Evolutionary conservation across 768 basidiomycete species (phyloP).

Genomic region (Gloeophyllum trabeum): DNA sequence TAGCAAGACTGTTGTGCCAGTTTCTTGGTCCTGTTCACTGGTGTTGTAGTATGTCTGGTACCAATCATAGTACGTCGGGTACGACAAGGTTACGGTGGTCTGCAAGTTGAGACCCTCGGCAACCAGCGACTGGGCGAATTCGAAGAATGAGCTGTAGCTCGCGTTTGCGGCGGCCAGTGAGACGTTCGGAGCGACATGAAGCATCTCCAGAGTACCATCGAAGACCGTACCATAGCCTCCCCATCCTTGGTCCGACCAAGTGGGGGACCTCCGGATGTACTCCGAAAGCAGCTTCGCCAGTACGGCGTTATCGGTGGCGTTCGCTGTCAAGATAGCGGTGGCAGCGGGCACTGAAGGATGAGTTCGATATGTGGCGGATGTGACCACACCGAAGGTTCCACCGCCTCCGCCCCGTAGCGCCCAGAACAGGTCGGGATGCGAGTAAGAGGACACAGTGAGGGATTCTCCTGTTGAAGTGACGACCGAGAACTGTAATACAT

Average conservation of each 20-base stretch:
- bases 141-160: slow-evolving; percentile 22
- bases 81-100: background rate
- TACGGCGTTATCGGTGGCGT: slow-evolving; percentile 18
- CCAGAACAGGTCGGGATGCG: slow-evolving; percentile 34
- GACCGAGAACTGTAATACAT: slow-evolving; percentile 30
- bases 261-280: slow-evolving; percentile 21
- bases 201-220: slow-evolving; percentile 11
- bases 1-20: no score
- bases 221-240: slow-evolving; percentile 23
- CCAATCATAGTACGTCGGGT: background rate
- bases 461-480: slow-evolving; percentile 30
- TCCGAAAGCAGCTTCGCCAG: slow-evolving; percentile 21
- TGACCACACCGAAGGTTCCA: slow-evolving; percentile 34
- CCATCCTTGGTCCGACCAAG: slow-evolving; percentile 32
- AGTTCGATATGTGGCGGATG: slow-evolving; percentile 33
- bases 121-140: slow-evolving; percentile 14
- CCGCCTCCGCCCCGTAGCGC: slow-evolving; percentile 38
- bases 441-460: slow-evolving; percentile 23
- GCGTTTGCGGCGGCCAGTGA: slow-evolving; percentile 22
- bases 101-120: slow-evolving; percentile 11
- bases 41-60: slow-evolving; percentile 7
- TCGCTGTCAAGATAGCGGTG: slow-evolving; percentile 16
- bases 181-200: slow-evolving; percentile 22
- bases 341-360: slow-evolving; percentile 25
- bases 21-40: no score